These are phyloP conservation scores for Alternaria arborescens DNA, from an alignment of 2,329 filamentous ascomycete species.

Conservation along the genomic window DNA sequence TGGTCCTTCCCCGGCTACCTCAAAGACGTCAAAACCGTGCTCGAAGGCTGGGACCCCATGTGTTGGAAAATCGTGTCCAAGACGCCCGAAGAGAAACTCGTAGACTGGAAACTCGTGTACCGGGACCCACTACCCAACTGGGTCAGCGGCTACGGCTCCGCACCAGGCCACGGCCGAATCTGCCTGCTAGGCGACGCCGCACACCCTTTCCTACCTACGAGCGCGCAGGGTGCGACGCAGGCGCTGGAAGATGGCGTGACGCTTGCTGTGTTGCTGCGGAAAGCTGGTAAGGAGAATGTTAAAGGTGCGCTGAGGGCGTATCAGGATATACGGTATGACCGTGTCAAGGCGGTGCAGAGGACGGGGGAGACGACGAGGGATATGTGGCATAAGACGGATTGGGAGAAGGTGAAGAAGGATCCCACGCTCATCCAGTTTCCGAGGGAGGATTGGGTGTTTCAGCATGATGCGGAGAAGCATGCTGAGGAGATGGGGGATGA, in stretches of 20 bases:
- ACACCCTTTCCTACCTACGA: constrained; percentile 64
- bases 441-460: constrained; percentile 46
- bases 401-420: constrained; percentile 45
- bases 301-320: constrained; percentile 41
- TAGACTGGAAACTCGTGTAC: constrained; percentile 66
- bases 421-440: constrained; percentile 42
- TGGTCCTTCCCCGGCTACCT: constrained; percentile 49
- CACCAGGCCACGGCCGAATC: constrained; percentile 52
- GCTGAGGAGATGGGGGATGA: constrained; percentile 42
- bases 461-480: constrained; percentile 42
- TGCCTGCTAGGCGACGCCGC: constrained; percentile 63
- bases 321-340: constrained; percentile 46
- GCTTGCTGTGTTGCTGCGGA: constrained; percentile 36
- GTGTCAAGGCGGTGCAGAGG: constrained; percentile 46
- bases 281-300: constrained; percentile 43
- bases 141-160: constrained; percentile 58
- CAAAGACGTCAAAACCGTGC: constrained; percentile 43
- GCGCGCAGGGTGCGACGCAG: constrained; percentile 63
- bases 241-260: constrained; percentile 60
- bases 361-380: constrained; percentile 47
- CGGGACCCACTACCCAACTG: constrained; percentile 62
- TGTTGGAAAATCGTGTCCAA: constrained; percentile 47
- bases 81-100: constrained; percentile 48
- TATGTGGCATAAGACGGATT: constrained; percentile 49
- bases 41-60: constrained; percentile 47